These are phyloP conservation scores for Xylariaceae sp. DNA, from an alignment of 2,329 filamentous ascomycete species.

Conservation along the genomic window DNA sequence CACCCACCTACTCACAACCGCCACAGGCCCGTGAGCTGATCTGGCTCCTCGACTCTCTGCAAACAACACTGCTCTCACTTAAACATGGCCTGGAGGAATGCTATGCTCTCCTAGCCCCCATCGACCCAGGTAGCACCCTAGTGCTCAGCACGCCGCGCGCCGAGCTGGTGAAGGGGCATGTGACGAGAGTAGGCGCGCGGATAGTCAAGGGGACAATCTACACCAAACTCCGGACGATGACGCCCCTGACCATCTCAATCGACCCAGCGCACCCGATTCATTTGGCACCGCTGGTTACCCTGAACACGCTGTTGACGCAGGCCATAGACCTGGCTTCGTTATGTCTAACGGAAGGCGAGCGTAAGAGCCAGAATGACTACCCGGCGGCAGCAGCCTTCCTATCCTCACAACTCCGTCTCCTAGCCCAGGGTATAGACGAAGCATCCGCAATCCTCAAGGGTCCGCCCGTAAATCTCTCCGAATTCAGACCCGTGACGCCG, in stretches of 20 bases:
- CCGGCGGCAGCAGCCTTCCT: constrained; percentile 50
- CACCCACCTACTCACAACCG: constrained; percentile 17
- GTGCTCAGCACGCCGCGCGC: constrained; percentile 82
- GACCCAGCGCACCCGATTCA: constrained; percentile 46
- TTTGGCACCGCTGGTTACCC: constrained; percentile 63
- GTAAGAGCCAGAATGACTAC: constrained; percentile 6
- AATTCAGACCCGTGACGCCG: constrained; percentile 11
- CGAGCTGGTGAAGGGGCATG: constrained; percentile 85
- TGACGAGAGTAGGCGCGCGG: constrained; percentile 84
- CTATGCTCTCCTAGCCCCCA: constrained; percentile 75
- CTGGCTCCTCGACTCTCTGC: constrained; percentile 50
- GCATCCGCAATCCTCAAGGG: constrained; percentile 52
- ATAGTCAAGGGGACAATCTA: constrained; percentile 84
- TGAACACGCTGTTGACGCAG: constrained; percentile 73
- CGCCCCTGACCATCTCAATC: constrained; percentile 44
- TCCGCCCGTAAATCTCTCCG: constrained; percentile 32
- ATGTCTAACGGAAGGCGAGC: constrained; percentile 55
- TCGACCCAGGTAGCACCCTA: constrained; percentile 80
- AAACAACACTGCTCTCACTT: constrained; percentile 43
- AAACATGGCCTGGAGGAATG: constrained; percentile 77
- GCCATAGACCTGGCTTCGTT: constrained; percentile 78
- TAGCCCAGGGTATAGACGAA: constrained; percentile 50
- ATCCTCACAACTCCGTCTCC: constrained; percentile 49
- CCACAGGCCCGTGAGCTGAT: constrained; percentile 42
- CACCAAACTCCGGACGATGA: constrained; percentile 67